Evolutionary conservation across 2,329 filamentous ascomycete genomes (phyloP).

Genomic region (Lecanosticta acicola): DNA sequence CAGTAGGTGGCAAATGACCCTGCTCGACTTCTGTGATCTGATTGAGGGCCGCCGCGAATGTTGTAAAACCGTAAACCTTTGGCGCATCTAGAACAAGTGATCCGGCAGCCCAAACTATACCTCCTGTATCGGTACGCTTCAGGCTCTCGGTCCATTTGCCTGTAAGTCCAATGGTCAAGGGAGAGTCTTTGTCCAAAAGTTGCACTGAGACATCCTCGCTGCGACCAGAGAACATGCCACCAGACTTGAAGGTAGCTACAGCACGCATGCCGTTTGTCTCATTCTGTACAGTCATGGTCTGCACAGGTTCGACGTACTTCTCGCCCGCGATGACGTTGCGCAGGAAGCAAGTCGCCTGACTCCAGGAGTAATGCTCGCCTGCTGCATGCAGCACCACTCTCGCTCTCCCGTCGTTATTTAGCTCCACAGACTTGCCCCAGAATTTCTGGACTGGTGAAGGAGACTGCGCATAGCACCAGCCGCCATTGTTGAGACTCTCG

Average conservation of each 20-base stretch:
- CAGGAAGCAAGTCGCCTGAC: conserved; percentile 79
- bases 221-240: conserved; percentile 94
- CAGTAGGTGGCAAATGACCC: conserved; percentile 69
- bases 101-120: conserved; percentile 74
- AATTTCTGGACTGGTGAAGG: conserved; percentile 92
- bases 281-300: conserved; percentile 78
- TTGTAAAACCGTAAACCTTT: conserved; percentile 80
- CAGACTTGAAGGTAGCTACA: conserved; percentile 83
- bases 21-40: conserved; percentile 78
- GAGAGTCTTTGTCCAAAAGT: conserved; percentile 59
- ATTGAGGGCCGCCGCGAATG: conserved; percentile 80
- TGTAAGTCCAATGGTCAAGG: conserved; percentile 60
- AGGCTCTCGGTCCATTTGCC: conserved; percentile 84
- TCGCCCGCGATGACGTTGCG: conserved; percentile 96
- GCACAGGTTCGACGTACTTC: conserved; percentile 94
- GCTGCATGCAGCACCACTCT: conserved; percentile 66
- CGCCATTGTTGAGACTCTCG: conserved; percentile 54
- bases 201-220: conserved; percentile 83
- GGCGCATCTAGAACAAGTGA: conserved; percentile 70
- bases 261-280: conserved; percentile 80
- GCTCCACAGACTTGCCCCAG: conserved; percentile 94
- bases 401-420: conserved; percentile 85
- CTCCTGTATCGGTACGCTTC: conserved; percentile 56
- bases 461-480: conserved; percentile 83
- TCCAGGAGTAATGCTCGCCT: conserved; percentile 81